These are phyloP conservation scores for Aspergillus taichungensis DNA, from an alignment of 495 filamentous ascomycete genomes.

Conservation along the genomic window DNA sequence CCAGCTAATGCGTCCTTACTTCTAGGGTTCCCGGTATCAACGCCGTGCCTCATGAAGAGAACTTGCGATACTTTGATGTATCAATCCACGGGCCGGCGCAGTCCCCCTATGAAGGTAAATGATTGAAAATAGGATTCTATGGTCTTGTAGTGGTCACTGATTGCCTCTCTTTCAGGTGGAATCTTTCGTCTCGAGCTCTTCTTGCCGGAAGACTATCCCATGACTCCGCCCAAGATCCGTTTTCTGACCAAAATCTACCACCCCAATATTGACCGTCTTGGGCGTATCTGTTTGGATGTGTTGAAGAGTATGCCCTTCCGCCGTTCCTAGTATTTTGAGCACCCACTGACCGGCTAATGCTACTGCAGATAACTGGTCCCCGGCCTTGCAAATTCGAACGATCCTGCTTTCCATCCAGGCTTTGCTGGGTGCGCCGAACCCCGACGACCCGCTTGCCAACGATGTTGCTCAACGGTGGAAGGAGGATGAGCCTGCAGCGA, in stretches of 20 bases:
- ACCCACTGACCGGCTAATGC: constrained; percentile 5
- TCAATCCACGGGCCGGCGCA: constrained; percentile 89
- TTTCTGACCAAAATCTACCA: constrained; percentile 99
- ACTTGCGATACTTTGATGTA: constrained; percentile 96
- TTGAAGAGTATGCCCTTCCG: constrained; percentile 67
- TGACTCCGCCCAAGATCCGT: constrained; percentile 96
- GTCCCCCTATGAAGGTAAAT: constrained; percentile 81
- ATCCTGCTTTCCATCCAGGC: constrained; percentile 97
- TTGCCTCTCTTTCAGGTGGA: constrained; percentile 50
- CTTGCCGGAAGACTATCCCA: constrained; percentile 98
- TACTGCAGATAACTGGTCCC: constrained; percentile 87
- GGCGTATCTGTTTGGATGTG: constrained; percentile 94
- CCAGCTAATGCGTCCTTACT: constrained; percentile 2
- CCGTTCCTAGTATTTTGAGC: neutral
- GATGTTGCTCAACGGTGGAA: constrained; percentile 99
- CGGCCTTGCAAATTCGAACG: constrained; percentile 93
- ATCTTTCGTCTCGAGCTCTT: constrained; percentile 97
- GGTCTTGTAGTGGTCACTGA: constrained; percentile 8
- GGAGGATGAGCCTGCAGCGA: constrained; percentile 84
- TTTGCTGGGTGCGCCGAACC: constrained; percentile 90
- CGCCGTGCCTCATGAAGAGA: constrained; percentile 96
- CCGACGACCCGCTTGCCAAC: constrained; percentile 92
- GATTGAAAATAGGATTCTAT: too few relatives aligned
- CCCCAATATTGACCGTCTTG: constrained; percentile 96
- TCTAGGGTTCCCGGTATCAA: constrained; percentile 89